Percentiles rank a stretch among this genome's conserved stretches.
Evolutionary conservation across 1,284 basidiomycete genomes (phyloP).

Genomic region (Pseudozyma tsukubaensis): DNA sequence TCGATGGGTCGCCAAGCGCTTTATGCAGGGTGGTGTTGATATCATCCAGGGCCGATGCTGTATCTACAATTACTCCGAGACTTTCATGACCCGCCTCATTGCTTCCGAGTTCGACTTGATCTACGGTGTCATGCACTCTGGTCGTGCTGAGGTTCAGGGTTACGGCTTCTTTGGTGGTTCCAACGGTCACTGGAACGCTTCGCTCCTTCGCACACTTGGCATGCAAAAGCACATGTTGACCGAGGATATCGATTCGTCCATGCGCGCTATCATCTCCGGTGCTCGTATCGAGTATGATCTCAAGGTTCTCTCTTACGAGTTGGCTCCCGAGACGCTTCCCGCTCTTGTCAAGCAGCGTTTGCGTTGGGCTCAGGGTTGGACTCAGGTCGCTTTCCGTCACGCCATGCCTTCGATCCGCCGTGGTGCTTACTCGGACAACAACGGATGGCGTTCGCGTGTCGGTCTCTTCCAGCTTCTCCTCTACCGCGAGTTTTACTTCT

Average conservation of each 20-base stretch:
- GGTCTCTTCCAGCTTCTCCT: conserved; percentile 59
- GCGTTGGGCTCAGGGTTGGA: conserved; percentile 64
- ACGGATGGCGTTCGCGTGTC: conserved; percentile 45
- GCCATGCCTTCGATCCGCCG: conserved; percentile 47
- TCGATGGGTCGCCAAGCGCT: conserved; percentile 57
- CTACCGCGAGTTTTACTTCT: conserved; percentile 61
- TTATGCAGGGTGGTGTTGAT: conserved; percentile 60
- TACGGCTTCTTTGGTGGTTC: conserved; percentile 63
- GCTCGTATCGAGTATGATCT: conserved; percentile 62
- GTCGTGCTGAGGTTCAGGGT: conserved; percentile 56
- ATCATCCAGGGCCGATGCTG: conserved; percentile 63
- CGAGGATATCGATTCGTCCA: conserved; percentile 61
- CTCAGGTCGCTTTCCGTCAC: conserved; percentile 60
- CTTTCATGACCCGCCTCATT: conserved; percentile 51
- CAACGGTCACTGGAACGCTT: conserved; percentile 65
- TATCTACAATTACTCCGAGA: conserved; percentile 59
- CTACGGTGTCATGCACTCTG: conserved; percentile 61
- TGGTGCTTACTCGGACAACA: conserved; percentile 55
- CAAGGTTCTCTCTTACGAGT: conserved; percentile 57
- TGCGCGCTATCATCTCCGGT: conserved; percentile 62
- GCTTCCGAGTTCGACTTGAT: conserved; percentile 62
- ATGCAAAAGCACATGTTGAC: conserved; percentile 63
- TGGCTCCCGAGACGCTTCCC: conserved; percentile 54
- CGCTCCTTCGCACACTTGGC: conserved; percentile 52
- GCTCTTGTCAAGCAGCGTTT: conserved; percentile 61